Percentiles rank a stretch among this genome's conserved stretches.
Conservation (phyloP, 257 asterid species). For the Craterostigma plantagineum region DNA sequence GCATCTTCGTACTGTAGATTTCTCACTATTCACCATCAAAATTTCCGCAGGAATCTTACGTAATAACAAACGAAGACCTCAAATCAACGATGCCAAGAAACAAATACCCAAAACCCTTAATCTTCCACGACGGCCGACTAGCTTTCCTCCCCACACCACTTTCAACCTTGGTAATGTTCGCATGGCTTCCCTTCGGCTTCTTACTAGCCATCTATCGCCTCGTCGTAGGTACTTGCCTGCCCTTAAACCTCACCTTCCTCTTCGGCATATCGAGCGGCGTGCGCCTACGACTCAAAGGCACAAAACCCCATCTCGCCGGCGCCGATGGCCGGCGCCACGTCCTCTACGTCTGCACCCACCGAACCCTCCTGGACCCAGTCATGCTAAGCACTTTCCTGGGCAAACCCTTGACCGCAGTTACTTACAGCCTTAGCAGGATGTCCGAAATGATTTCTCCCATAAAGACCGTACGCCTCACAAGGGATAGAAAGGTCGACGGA, state of each 20-base stretch:
- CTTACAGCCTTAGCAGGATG: constrained; percentile 76
- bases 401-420: constrained; percentile 61
- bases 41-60: constrained; percentile 50
- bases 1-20: neutral
- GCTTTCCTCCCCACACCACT: constrained; percentile 77
- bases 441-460: constrained; percentile 75
- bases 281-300: constrained; percentile 20
- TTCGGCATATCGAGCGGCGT: constrained; percentile 37
- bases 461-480: constrained; percentile 37
- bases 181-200: constrained; percentile 69
- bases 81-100: constrained; percentile 28
- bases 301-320: constrained; percentile 7
- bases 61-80: constrained; percentile 30
- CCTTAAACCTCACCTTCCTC: constrained; percentile 24
- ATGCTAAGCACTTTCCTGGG: constrained; percentile 37
- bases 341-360: constrained; percentile 71
- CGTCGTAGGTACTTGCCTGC: constrained; percentile 32
- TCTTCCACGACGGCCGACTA: constrained; percentile 80
- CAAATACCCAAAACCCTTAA: constrained; percentile 64
- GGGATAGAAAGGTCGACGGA: constrained; percentile 42
- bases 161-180: constrained; percentile 51
- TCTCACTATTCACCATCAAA: neutral
- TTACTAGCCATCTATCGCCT: constrained; percentile 34
- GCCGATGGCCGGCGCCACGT: constrained; percentile 27
- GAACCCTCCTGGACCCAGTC: constrained; percentile 73